Evolutionary conservation across 768 basidiomycete species (phyloP).

Genomic region (Galerina marginata): DNA sequence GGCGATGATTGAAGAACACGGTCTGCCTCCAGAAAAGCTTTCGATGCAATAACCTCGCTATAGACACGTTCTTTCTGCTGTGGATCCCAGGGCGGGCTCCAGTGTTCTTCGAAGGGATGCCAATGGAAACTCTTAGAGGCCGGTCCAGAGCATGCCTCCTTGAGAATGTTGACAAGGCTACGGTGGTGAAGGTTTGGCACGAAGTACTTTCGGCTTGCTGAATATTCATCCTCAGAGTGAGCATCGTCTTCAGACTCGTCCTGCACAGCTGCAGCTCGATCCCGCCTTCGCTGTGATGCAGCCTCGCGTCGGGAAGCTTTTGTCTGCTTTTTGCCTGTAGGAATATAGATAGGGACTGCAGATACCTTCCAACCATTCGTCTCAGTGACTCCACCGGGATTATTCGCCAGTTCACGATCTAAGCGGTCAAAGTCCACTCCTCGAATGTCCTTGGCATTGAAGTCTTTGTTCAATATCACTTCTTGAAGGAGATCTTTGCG

Average conservation of each 20-base stretch:
- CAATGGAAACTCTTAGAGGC: slow-evolving; percentile 28
- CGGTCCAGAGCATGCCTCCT: slow-evolving; percentile 20
- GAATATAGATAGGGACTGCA: slow-evolving; percentile 26
- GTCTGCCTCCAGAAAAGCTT: slow-evolving; percentile 26
- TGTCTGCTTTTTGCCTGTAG: slow-evolving; percentile 26
- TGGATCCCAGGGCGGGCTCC: slow-evolving; percentile 23
- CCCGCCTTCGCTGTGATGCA: slow-evolving; percentile 11
- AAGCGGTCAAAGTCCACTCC: slow-evolving; percentile 28
- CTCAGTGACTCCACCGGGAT: slow-evolving; percentile 18
- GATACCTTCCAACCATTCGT: slow-evolving; percentile 29
- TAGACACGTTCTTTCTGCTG: slow-evolving; percentile 18
- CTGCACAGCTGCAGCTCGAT: slow-evolving; percentile 6
- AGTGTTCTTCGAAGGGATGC: slow-evolving; percentile 31
- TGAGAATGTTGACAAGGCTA: slow-evolving; percentile 22
- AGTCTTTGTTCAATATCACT: slow-evolving; percentile 16
- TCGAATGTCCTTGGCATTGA: slow-evolving; percentile 21
- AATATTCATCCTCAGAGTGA: slow-evolving; percentile 9
- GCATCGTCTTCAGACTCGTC: slow-evolving; percentile 16
- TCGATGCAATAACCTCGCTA: slow-evolving; percentile 27
- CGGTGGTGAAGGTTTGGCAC: slow-evolving; percentile 26
- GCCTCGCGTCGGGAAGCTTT: slow-evolving; percentile 15
- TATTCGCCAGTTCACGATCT: slow-evolving; percentile 21
- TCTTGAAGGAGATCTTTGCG: slow-evolving; percentile 17
- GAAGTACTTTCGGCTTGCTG: slow-evolving; percentile 14
- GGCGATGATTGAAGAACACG: slow-evolving; percentile 24